A percentile compares a stretch with the other conserved stretches of the same genome.
Conservation (phyloP, 192 early-diverging fungal species). For the Coemansia sp. region DNA sequence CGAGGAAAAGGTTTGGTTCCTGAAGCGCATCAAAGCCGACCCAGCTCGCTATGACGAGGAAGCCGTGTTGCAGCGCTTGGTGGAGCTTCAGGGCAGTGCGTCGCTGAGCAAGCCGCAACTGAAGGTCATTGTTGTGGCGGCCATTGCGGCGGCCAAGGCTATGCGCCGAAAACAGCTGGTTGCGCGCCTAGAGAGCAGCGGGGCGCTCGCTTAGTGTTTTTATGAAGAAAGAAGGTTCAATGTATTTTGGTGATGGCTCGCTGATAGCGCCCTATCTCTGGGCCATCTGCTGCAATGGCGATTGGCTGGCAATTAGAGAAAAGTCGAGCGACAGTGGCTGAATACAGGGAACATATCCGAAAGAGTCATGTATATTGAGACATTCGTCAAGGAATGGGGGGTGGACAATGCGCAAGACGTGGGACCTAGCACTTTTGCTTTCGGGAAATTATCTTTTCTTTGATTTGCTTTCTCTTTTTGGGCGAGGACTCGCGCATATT, state of each 20-base stretch:
- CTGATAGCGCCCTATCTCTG: neutral
- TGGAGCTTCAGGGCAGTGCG: slow-evolving; percentile 28
- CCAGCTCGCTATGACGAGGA: slow-evolving; percentile 51
- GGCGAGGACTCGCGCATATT: neutral
- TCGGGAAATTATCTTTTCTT: neutral
- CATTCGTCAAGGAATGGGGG: neutral
- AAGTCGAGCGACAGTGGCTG: neutral
- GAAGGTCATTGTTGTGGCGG: slow-evolving; percentile 39
- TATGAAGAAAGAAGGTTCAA: neutral
- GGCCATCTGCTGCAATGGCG: slow-evolving; percentile 1
- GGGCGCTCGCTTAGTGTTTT: slow-evolving; percentile 5
- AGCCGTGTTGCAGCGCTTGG: slow-evolving; percentile 29
- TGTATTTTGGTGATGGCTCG: neutral
- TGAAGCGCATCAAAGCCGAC: slow-evolving; percentile 52
- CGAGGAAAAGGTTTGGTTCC: slow-evolving; percentile 45
- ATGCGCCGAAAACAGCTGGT: slow-evolving; percentile 52
- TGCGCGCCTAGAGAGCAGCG: slow-evolving; percentile 17
- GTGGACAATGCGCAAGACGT: neutral
- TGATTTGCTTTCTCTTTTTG: neutral
- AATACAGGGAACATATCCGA: neutral
- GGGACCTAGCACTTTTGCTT: neutral
- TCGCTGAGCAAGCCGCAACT: slow-evolving; percentile 37
- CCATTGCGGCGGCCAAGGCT: slow-evolving; percentile 37
- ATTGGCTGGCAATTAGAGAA: neutral
- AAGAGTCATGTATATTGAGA: neutral